These are phyloP conservation scores for Sporisorium graminicola DNA, from an alignment of 1,284 basidiomycete species.

Conservation along the genomic window DNA sequence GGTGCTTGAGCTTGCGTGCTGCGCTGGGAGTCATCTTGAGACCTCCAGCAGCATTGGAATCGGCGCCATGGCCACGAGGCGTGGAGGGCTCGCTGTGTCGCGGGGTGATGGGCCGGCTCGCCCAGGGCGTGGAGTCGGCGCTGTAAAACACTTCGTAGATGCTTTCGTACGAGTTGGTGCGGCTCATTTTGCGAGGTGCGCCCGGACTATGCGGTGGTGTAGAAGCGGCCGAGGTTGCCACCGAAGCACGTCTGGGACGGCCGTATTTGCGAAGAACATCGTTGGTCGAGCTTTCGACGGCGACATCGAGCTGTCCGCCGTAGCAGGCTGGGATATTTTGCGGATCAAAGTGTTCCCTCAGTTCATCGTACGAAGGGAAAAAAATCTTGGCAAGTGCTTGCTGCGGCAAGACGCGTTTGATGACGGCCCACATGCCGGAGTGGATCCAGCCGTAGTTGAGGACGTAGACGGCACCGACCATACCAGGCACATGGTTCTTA, in stretches of 20 bases:
- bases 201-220: slow-evolving; percentile 25
- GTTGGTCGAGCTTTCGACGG: slow-evolving; percentile 53
- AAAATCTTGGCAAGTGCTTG: slow-evolving; percentile 79
- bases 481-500: slow-evolving; percentile 67
- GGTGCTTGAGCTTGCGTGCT: slow-evolving; percentile 48
- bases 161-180: slow-evolving; percentile 56
- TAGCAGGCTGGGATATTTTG: slow-evolving; percentile 72
- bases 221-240: background rate
- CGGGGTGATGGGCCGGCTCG: slow-evolving; percentile 47
- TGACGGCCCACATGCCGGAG: slow-evolving; percentile 80
- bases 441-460: slow-evolving; percentile 87
- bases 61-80: slow-evolving; percentile 16
- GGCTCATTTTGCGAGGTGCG: slow-evolving; percentile 24
- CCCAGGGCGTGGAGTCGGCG: slow-evolving; percentile 51
- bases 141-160: slow-evolving; percentile 65
- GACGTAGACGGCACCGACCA: slow-evolving; percentile 75
- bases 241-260: slow-evolving; percentile 29
- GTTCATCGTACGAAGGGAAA: slow-evolving; percentile 77
- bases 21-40: slow-evolving; percentile 57
- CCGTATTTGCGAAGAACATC: slow-evolving; percentile 60
- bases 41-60: background rate
- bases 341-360: slow-evolving; percentile 76
- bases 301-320: slow-evolving; percentile 59
- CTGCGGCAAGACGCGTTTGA: slow-evolving; percentile 80
- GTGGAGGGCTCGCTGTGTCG: slow-evolving; percentile 49